Evolutionary conservation across 495 filamentous ascomycete species (phyloP).

Genomic region (Penicillium desertorum): DNA sequence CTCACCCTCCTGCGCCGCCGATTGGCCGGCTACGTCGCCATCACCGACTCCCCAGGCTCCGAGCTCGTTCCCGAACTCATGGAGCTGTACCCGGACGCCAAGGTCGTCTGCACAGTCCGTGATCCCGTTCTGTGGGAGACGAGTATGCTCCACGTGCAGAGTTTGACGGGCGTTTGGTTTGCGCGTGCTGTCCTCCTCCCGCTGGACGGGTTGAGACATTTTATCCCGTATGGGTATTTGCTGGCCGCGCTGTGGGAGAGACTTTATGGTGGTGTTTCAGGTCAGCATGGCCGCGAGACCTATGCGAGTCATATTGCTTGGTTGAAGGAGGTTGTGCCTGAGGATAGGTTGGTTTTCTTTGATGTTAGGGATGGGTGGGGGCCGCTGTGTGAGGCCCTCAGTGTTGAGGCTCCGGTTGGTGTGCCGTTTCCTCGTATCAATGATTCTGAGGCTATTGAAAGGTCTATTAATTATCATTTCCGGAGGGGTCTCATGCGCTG

Average conservation of each 20-base stretch:
- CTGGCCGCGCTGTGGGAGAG: constrained; percentile 17
- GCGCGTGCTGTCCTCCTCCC: constrained; percentile 16
- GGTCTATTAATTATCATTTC: constrained; percentile 19
- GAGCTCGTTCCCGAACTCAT: constrained; percentile 19
- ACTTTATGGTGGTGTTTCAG: constrained; percentile 11
- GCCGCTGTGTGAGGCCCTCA: constrained; percentile 49
- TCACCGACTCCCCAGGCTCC: constrained; percentile 18
- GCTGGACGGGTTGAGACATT: constrained; percentile 18
- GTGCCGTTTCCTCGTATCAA: constrained; percentile 42
- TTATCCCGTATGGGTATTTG: constrained; percentile 15
- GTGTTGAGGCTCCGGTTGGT: constrained; percentile 36
- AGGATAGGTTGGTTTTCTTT: constrained; percentile 46
- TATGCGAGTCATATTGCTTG: constrained; percentile 30
- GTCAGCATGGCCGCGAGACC: constrained; percentile 10
- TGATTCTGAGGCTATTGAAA: constrained; percentile 27
- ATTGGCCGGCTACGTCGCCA: constrained; percentile 15
- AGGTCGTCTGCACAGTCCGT: constrained; percentile 18
- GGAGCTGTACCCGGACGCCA: constrained; percentile 19
- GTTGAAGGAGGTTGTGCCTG: constrained; percentile 40
- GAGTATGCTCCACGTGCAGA: constrained; percentile 14
- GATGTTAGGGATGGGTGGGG: constrained; percentile 50
- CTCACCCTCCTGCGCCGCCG: constrained; percentile 11
- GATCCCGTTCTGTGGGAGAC: constrained; percentile 16
- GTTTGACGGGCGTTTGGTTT: constrained; percentile 18
- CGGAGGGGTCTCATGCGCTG: constrained; percentile 22